Percentiles rank a stretch among this genome's conserved stretches.
phyloP scores from a whole-genome alignment of 2,329 filamentous ascomycete genomes.

The Verticillium dahliae region DNA sequence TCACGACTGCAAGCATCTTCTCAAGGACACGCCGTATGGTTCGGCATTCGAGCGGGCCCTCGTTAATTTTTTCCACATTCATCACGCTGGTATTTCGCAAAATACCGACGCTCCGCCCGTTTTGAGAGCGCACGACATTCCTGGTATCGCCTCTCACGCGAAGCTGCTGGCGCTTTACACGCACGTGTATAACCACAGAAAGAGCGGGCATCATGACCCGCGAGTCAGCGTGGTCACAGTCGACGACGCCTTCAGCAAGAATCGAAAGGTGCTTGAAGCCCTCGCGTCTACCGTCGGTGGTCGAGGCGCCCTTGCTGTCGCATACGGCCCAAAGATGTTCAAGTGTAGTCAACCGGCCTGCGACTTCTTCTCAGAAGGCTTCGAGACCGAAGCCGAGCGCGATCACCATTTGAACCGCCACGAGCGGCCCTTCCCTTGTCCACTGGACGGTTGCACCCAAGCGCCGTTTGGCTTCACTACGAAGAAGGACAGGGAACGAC shows the following conservation, averaged over 20 bases:
- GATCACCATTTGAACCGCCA: constrained; percentile 31
- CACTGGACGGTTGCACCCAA: constrained; percentile 21
- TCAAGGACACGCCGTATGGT: not conserved
- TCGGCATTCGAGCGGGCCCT: not conserved
- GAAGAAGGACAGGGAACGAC: constrained; percentile 29
- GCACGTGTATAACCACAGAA: constrained; percentile 14
- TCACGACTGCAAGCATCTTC: not conserved
- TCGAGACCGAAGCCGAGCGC: constrained; percentile 18
- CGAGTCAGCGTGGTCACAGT: constrained; percentile 22
- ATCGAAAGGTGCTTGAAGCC: constrained; percentile 21
- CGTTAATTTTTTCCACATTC: not conserved
- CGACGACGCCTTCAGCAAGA: constrained; percentile 16
- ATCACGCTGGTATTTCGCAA: not conserved
- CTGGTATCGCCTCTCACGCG: constrained; percentile 8
- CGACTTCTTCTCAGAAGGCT: constrained; percentile 35
- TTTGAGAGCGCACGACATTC: not conserved
- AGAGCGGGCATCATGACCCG: constrained; percentile 13
- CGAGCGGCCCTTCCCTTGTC: constrained; percentile 31
- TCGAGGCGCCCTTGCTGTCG: constrained; percentile 10
- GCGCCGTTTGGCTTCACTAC: constrained; percentile 29
- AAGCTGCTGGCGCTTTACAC: constrained; percentile 12
- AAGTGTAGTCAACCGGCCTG: constrained; percentile 35
- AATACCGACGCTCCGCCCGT: not conserved
- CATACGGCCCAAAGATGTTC: constrained; percentile 30
- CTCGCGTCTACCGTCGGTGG: constrained; percentile 1